phyloP scores from a whole-genome alignment of 768 basidiomycete species.

The Scleroderma citrinum region DNA sequence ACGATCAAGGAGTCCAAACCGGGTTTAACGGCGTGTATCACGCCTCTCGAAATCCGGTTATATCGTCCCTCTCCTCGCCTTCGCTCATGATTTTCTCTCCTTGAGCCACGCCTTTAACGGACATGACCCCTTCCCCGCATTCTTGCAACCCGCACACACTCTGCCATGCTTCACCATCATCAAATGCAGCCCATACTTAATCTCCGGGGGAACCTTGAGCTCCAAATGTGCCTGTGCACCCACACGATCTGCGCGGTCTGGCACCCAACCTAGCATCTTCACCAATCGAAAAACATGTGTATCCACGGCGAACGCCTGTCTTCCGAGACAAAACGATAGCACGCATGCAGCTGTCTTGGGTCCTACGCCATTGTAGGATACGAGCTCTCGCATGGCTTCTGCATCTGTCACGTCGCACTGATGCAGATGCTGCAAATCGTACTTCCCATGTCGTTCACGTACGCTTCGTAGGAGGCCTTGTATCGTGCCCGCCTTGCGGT shows the following conservation, averaged over 20 bases:
- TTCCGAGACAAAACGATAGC: conserved; percentile 51
- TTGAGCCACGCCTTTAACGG: conserved; percentile 33
- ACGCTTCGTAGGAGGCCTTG: conserved; percentile 42
- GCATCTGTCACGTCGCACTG: conserved; percentile 32
- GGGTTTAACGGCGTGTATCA: too few species aligned
- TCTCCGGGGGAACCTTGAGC: conserved; percentile 40
- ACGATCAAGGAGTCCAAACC: too few species aligned
- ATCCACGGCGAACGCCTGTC: conserved; percentile 60
- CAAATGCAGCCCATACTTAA: conserved; percentile 55
- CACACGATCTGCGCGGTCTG: conserved; percentile 39
- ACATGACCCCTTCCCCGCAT: conserved; percentile 27
- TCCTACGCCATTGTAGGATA: conserved; percentile 52
- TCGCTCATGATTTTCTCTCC: conserved; percentile 9
- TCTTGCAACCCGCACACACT: conserved; percentile 48
- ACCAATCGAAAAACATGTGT: conserved; percentile 56
- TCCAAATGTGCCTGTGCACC: conserved; percentile 55
- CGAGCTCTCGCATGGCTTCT: conserved; percentile 51
- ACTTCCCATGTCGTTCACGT: conserved; percentile 41
- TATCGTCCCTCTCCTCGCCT: too few species aligned
- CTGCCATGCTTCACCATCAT: conserved; percentile 56
- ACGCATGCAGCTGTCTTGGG: conserved; percentile 64
- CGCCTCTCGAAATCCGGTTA: too few species aligned
- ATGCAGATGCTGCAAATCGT: conserved; percentile 53
- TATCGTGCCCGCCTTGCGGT: conserved; percentile 52
- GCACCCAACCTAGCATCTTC: conserved; percentile 41